phyloP scores from a whole-genome alignment of 768 basidiomycete genomes.

The Cytidiella melzeri region DNA sequence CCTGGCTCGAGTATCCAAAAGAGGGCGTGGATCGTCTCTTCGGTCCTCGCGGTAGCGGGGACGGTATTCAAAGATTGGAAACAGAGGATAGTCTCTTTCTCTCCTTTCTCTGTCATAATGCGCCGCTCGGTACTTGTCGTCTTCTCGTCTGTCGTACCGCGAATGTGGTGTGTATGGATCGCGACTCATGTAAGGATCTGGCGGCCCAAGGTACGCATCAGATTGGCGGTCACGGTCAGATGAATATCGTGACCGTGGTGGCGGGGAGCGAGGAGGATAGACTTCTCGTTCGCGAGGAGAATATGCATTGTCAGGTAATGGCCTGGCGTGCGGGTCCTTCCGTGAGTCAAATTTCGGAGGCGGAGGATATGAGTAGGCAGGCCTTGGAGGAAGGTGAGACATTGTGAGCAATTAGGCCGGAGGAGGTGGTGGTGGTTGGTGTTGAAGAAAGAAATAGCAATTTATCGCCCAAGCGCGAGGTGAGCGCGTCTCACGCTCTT shows the following conservation, averaged over 20 bases:
- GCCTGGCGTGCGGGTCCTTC: not conserved
- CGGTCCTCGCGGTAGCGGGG: slow-evolving; percentile 2
- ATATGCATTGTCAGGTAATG: not conserved
- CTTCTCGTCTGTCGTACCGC: slow-evolving; percentile 18
- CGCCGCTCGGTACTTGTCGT: slow-evolving; percentile 13
- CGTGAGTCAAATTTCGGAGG: slow-evolving; percentile 17
- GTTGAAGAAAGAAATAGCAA: too few relatives aligned
- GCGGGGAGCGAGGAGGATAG: slow-evolving; percentile 16
- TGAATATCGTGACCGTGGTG: slow-evolving; percentile 16
- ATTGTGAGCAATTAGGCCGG: too few relatives aligned
- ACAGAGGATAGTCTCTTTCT: slow-evolving; percentile 15
- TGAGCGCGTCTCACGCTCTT: too few relatives aligned
- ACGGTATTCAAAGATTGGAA: not conserved
- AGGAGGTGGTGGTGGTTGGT: too few relatives aligned
- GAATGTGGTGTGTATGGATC: slow-evolving; percentile 6
- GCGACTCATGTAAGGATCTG: slow-evolving; percentile 6
- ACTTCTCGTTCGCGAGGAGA: slow-evolving; percentile 15
- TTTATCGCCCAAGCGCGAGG: too few relatives aligned
- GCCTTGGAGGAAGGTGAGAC: slow-evolving; percentile 28
- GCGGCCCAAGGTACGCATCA: slow-evolving; percentile 20
- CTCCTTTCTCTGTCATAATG: slow-evolving; percentile 17
- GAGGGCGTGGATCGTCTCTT: not conserved
- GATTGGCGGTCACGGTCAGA: slow-evolving; percentile 1
- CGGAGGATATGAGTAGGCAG: slow-evolving; percentile 24
- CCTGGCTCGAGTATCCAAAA: not conserved